Base-by-base conservation (phyloP, 345 rosid genomes). In the Zanthoxylum bungeanum region DNA sequence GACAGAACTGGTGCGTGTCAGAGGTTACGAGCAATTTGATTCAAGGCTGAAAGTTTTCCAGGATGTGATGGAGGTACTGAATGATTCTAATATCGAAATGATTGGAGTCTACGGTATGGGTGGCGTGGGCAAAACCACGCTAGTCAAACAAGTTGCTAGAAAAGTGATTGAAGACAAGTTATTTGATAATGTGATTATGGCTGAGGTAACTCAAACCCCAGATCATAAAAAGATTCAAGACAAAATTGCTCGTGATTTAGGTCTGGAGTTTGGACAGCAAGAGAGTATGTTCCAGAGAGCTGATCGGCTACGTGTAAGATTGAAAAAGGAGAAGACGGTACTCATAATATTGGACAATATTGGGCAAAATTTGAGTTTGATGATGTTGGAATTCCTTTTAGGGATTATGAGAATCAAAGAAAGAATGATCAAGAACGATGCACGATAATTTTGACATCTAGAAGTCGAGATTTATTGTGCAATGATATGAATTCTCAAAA, bases 381-480 rank as follows among this genome's bases (percentile, higher is more conserved):
- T 2, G 7, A 0, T 0, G 1, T 62, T 7, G 68, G 68, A 17
- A 71, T 71, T 37, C 51, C 67, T 10, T 8, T 17, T 1, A 25
- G 34, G 11, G 51, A 47, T 24, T 16, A 5, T 50, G 66, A 58
- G 52, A 16, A 7, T 22, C 19, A 7, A 3, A 50, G 27, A 5
- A 60, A 4, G 56, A 11, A 60, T 60, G 27, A 16, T 68, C 51
- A 6, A 0, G 1, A 2, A 5, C 1, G 44, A 40, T 78, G 82
- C 71, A 80, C 74, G 28, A 0, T 83, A 19, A 39, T 83, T 5
- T 0, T 83, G 14, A 76, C 79, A 0, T 70, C 84, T 0, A 70
- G 76, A 44, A 7, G 3, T 0, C 25, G 3, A n/a, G 21, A 42
- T 22, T 52, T 83, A 4, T 47, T 80, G 25, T 0, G 0, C 0